phyloP scores from a whole-genome alignment of 257 asterid species.

The Fraxinus pennsylvanica region DNA sequence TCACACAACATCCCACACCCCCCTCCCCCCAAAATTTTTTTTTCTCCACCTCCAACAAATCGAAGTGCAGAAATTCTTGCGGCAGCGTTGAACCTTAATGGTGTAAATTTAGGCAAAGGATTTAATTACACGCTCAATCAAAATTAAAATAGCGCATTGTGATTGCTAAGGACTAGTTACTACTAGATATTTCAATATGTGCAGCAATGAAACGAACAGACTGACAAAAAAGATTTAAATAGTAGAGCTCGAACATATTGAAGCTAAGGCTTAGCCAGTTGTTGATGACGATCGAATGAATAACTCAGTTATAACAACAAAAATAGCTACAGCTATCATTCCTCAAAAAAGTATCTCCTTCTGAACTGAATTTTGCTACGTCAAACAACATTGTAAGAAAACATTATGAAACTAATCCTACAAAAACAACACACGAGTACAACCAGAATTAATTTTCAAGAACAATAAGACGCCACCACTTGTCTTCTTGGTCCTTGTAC shows the following conservation, averaged over 20 bases:
- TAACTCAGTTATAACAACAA: background rate
- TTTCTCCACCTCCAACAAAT: background rate
- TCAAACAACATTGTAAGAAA: background rate
- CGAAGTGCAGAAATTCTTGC: background rate
- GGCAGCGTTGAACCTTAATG: background rate
- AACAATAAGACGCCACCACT: background rate
- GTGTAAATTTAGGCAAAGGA: background rate
- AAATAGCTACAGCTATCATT: no score
- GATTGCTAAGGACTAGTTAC: background rate
- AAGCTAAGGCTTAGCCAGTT: background rate
- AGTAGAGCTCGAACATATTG: background rate
- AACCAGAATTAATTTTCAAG: background rate
- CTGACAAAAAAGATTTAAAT: background rate
- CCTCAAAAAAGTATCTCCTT: background rate
- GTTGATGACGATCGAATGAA: background rate
- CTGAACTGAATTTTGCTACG: background rate
- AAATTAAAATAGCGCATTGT: background rate
- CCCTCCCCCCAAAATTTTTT: background rate
- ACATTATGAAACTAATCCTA: no score
- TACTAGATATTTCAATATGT: background rate
- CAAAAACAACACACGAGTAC: no score
- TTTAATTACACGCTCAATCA: background rate
- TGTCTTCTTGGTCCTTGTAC: background rate
- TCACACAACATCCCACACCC: background rate
- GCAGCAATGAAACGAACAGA: no score